Evolutionary conservation across 306 rosid genomes (phyloP).

Genomic region (Pueraria montana): DNA sequence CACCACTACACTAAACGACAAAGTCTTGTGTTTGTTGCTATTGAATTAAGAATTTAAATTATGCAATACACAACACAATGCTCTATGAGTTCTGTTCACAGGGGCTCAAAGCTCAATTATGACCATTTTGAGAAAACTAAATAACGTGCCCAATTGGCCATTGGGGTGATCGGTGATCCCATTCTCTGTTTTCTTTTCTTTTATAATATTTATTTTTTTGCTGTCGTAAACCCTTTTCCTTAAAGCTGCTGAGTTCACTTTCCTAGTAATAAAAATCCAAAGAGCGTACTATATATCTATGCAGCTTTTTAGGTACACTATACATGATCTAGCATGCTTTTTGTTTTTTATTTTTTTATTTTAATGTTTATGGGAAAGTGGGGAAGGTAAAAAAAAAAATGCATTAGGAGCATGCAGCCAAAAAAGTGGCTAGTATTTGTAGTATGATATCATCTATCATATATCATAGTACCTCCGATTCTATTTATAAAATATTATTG

Average conservation of each 20-base stretch:
- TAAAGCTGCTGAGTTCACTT: constrained; percentile 49
- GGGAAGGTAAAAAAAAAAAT: constrained; percentile 21
- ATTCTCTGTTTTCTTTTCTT: not conserved
- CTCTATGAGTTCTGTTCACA: constrained; percentile 12
- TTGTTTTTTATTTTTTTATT: not conserved
- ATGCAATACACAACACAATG: constrained; percentile 25
- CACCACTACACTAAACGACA: constrained; percentile 44
- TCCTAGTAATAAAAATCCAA: constrained; percentile 31
- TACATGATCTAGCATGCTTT: not conserved
- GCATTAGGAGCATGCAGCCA: constrained; percentile 21
- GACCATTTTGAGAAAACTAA: constrained; percentile 33
- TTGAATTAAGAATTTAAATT: constrained; percentile 7
- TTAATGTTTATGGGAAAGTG: not conserved
- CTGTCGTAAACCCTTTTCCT: constrained; percentile 8
- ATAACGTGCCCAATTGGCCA: constrained; percentile 7
- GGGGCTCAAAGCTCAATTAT: constrained; percentile 25
- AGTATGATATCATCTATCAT: too few relatives aligned
- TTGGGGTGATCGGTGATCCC: not conserved
- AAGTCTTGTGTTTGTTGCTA: constrained; percentile 33
- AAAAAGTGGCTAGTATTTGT: too few relatives aligned
- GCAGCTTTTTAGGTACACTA: constrained; percentile 30
- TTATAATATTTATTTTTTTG: not conserved
- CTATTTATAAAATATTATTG: too few relatives aligned
- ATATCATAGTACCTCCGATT: too few relatives aligned
- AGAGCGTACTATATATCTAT: constrained; percentile 6